Evolutionary conservation across 768 basidiomycete species (phyloP).

Genomic region (Auricularia auricula-judae): DNA sequence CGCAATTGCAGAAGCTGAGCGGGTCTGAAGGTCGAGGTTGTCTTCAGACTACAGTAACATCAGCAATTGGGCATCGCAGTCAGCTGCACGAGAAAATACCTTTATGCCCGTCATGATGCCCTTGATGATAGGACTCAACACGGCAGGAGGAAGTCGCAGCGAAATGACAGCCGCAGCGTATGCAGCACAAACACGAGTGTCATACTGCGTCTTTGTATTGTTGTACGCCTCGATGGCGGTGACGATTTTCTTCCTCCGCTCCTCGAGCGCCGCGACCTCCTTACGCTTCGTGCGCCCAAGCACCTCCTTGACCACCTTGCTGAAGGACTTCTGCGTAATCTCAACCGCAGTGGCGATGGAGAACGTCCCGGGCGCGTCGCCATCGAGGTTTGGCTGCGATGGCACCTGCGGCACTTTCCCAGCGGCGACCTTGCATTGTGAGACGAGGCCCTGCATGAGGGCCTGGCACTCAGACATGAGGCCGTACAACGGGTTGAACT

Average conservation of each 20-base stretch:
- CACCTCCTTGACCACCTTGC: slow-evolving; percentile 51
- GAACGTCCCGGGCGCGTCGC: slow-evolving; percentile 54
- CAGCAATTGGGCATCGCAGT: background rate
- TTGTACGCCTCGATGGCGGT: slow-evolving; percentile 68
- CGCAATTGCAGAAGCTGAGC: slow-evolving; percentile 79
- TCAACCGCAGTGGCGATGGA: slow-evolving; percentile 67
- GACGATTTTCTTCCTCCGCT: slow-evolving; percentile 60
- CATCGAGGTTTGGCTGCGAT: slow-evolving; percentile 63
- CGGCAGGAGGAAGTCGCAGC: slow-evolving; percentile 75
- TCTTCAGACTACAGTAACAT: slow-evolving; percentile 57
- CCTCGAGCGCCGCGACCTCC: slow-evolving; percentile 59
- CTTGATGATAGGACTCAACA: slow-evolving; percentile 92
- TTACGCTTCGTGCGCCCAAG: slow-evolving; percentile 71
- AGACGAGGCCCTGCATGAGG: slow-evolving; percentile 70
- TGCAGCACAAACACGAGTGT: slow-evolving; percentile 77
- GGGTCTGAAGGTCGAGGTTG: slow-evolving; percentile 75
- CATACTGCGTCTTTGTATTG: slow-evolving; percentile 75
- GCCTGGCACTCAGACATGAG: slow-evolving; percentile 71
- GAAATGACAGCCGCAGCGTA: slow-evolving; percentile 89
- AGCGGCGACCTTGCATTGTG: slow-evolving; percentile 79
- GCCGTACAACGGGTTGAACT: slow-evolving; percentile 68
- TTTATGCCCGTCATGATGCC: slow-evolving; percentile 97
- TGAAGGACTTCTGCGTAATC: slow-evolving; percentile 61
- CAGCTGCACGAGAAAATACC: slow-evolving; percentile 31
- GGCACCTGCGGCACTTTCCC: slow-evolving; percentile 73